Base-by-base conservation (phyloP, 2,329 filamentous ascomycete species). In the Leptographium galeiforme region DNA sequence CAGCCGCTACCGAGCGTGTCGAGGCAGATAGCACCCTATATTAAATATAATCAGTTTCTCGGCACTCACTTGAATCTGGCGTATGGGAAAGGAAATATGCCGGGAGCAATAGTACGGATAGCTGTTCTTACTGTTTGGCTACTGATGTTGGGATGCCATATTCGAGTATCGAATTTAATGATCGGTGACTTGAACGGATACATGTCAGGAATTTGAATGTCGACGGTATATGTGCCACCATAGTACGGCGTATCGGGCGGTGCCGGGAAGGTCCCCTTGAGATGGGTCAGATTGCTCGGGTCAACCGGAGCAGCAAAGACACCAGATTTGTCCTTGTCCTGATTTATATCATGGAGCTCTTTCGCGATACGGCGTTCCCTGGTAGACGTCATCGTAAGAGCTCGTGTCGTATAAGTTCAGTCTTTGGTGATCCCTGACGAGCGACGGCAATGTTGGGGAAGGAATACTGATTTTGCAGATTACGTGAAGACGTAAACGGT, bases 61-160 rank as follows among this genome's bases (percentile, higher is more conserved):
- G 25, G 25, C 25, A 5, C 5, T 25, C 25, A 25, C 25, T 25
- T 25, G 25, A 25, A 25, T 25, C 25, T 25, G 25, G 25, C 25
- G 5, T 25, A 5, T 25, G 25, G 25, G 25, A 25, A 25, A 5
- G 25, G 25, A 25, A 25, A 25, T 25, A 25, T 5, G 25, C 25
- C 25, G 25, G 25, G 25, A 25, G 25, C 25, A 25, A 25, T 25
- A 25, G 25, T 25, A 39, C 13, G 50, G 8, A 44, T n/a, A 43
- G 38, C 8, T 14, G 4, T 18, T 48, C 83, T 64, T 71, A 95
- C 89, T 43, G 90, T 96, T 66, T 93, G 86, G 63, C 86, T 91
- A 75, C 87, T 94, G 70, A 98, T 81, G 65, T 98, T 98, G 38
- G 93, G 93, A 67, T 98, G 93, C 90, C 90, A 98, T 61, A 97